A percentile compares a stretch with the other conserved stretches of the same genome.
Conservation (phyloP, 148 eudicot genomes). For the Cornus controversa region DNA sequence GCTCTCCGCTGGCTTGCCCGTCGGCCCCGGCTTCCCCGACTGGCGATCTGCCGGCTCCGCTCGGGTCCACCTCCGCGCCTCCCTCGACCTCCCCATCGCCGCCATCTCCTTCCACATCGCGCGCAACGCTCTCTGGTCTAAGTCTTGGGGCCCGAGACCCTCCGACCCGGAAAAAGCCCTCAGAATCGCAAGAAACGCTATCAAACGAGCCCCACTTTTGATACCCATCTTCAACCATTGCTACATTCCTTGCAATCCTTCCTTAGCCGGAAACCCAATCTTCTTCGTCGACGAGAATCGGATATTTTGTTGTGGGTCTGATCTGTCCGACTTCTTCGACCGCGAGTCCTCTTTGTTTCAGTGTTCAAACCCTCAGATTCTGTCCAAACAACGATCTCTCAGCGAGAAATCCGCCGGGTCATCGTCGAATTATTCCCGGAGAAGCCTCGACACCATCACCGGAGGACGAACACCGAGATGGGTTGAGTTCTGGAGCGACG, state of each 20-base stretch:
- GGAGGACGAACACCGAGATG: constrained; percentile 47
- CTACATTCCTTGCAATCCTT: constrained; percentile 80
- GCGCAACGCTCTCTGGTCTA: constrained; percentile 62
- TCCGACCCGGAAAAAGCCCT: constrained; percentile 66
- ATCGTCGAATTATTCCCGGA: constrained; percentile 24
- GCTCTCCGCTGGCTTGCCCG: constrained; percentile 69
- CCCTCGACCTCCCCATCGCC: constrained; percentile 74
- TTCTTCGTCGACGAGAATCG: constrained; percentile 80
- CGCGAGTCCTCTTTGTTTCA: constrained; percentile 35
- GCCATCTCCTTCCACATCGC: constrained; percentile 77
- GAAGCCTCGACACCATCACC: constrained; percentile 44
- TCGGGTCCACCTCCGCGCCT: constrained; percentile 59
- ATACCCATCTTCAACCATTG: constrained; percentile 82
- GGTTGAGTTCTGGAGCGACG: constrained; percentile 79
- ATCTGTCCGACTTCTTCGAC: constrained; percentile 81
- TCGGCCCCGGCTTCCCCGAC: constrained; percentile 87
- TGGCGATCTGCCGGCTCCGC: constrained; percentile 68
- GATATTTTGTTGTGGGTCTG: constrained; percentile 79
- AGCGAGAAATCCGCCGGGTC: constrained; percentile 26
- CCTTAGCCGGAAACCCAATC: constrained; percentile 77
- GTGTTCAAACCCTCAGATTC: constrained; percentile 5
- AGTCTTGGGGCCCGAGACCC: constrained; percentile 78
- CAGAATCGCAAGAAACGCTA: constrained; percentile 49
- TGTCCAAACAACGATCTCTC: constrained; percentile 40
- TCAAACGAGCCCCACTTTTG: constrained; percentile 72